These are phyloP conservation scores for Ambrosia artemisiifolia DNA, from an alignment of 129 eudicot genomes.

Conservation along the genomic window DNA sequence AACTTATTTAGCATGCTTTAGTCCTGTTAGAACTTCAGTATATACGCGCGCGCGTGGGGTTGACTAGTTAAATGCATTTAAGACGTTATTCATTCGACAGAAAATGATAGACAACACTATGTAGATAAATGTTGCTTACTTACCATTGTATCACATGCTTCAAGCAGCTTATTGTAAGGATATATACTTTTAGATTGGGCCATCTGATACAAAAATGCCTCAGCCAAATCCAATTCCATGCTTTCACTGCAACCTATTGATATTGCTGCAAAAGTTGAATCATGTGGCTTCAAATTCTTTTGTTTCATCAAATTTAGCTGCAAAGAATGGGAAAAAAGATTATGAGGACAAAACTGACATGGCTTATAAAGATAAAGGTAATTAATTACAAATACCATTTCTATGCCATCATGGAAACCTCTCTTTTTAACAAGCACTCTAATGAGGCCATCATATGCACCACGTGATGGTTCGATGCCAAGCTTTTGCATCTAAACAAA, in stretches of 20 bases:
- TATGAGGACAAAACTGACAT: neutral
- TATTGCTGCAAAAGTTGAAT: slow-evolving; percentile 63
- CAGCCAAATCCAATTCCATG: slow-evolving; percentile 67
- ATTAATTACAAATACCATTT: slow-evolving; percentile 40
- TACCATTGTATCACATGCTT: slow-evolving; percentile 75
- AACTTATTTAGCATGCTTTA: too few relatives aligned
- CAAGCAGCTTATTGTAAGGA: slow-evolving; percentile 70
- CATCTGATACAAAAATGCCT: slow-evolving; percentile 52
- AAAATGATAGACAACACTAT: neutral
- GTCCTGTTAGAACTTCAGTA: too few relatives aligned
- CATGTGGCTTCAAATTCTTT: slow-evolving; percentile 62
- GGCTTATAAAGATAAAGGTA: neutral
- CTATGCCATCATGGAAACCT: slow-evolving; percentile 51
- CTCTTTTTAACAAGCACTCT: slow-evolving; percentile 42
- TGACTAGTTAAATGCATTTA: too few relatives aligned
- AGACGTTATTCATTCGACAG: neutral
- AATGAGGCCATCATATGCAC: slow-evolving; percentile 58
- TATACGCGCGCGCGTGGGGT: too few relatives aligned
- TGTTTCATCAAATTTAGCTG: slow-evolving; percentile 67
- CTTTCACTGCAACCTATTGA: slow-evolving; percentile 62
- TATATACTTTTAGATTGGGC: slow-evolving; percentile 22
- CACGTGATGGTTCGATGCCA: slow-evolving; percentile 65
- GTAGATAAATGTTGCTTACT: slow-evolving; percentile 24
- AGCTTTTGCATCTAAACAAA: slow-evolving; percentile 72
- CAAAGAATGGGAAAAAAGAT: slow-evolving; percentile 6